These are phyloP conservation scores for Lolium multiflorum DNA, from an alignment of 176 grass and related monocot genomes.

Conservation along the genomic window DNA sequence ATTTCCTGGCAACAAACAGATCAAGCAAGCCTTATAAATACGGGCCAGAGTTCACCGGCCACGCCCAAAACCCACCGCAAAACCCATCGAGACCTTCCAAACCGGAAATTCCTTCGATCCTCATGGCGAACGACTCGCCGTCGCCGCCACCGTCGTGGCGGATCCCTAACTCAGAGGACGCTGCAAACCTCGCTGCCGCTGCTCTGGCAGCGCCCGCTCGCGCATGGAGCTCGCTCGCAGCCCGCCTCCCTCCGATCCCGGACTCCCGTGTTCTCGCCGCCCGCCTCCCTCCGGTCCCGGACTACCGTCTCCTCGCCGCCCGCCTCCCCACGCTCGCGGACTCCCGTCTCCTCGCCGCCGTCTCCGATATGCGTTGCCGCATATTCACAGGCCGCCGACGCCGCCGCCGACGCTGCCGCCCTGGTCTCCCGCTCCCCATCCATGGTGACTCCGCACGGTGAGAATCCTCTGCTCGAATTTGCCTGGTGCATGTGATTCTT, in stretches of 20 bases:
- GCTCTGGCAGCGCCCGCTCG: constrained; percentile 24
- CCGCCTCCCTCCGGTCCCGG: constrained; percentile 34
- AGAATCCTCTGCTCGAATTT: constrained; percentile 3
- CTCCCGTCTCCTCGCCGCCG: constrained; percentile 27
- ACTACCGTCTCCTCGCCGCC: neutral
- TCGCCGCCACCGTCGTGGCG: neutral
- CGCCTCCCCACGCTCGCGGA: constrained; percentile 38
- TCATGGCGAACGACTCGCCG: neutral
- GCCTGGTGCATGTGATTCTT: neutral
- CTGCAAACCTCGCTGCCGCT: neutral
- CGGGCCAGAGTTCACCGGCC: neutral
- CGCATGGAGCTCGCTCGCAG: constrained; percentile 40
- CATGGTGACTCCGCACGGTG: constrained; percentile 28
- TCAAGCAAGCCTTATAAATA: neutral
- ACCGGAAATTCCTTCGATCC: neutral
- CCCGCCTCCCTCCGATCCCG: neutral
- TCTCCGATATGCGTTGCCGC: constrained; percentile 34
- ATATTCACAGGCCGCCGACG: constrained; percentile 15
- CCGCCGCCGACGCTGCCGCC: constrained; percentile 15
- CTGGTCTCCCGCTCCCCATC: constrained; percentile 43
- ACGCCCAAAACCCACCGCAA: neutral
- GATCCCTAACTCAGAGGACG: constrained; percentile 41
- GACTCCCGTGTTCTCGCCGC: neutral
- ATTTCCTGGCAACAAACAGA: neutral
- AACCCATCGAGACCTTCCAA: neutral